Percentiles rank a stretch among this genome's conserved stretches.
Evolutionary conservation across 164 flowering plant species (phyloP).

Genomic region (Chimonanthus salicifolius): DNA sequence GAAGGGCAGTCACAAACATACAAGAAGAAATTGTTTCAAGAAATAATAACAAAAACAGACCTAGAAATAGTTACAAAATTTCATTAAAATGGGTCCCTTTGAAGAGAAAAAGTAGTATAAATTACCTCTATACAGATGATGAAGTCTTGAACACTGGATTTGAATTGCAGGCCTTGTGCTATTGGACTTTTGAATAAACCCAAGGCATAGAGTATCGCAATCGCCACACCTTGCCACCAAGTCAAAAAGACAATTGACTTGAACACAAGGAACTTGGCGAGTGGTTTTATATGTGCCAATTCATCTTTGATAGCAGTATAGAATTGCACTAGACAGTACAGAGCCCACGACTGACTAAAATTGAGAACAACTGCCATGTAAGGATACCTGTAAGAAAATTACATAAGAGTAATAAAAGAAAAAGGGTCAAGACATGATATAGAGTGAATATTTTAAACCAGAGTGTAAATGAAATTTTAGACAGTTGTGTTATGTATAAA

Average conservation of each 20-base stretch:
- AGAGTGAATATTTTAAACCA: no score
- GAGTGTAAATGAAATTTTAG: no score
- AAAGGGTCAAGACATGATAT: neutral
- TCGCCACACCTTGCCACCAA: slow-evolving; percentile 99
- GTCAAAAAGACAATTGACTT: slow-evolving; percentile 96
- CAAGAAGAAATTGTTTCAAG: neutral
- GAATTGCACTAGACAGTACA: slow-evolving; percentile 93
- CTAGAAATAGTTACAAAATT: neutral
- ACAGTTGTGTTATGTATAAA: no score
- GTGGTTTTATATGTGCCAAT: slow-evolving; percentile 79
- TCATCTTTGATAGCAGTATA: slow-evolving; percentile 81
- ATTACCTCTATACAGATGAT: slow-evolving; percentile 98
- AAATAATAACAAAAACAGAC: neutral
- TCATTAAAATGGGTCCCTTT: neutral
- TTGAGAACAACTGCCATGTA: slow-evolving; percentile 91
- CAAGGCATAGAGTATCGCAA: slow-evolving; percentile 66
- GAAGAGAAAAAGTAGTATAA: slow-evolving; percentile 6
- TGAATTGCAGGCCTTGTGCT: slow-evolving; percentile 78
- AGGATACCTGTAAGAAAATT: slow-evolving; percentile 60
- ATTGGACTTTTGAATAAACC: slow-evolving; percentile 83
- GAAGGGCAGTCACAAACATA: neutral
- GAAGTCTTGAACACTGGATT: slow-evolving; percentile 91
- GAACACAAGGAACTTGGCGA: slow-evolving; percentile 81
- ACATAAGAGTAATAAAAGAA: neutral
- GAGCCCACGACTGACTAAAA: slow-evolving; percentile 98